Conservation (phyloP, 352 stramenopile genomes). For the Phytopythium ostracodes region DNA sequence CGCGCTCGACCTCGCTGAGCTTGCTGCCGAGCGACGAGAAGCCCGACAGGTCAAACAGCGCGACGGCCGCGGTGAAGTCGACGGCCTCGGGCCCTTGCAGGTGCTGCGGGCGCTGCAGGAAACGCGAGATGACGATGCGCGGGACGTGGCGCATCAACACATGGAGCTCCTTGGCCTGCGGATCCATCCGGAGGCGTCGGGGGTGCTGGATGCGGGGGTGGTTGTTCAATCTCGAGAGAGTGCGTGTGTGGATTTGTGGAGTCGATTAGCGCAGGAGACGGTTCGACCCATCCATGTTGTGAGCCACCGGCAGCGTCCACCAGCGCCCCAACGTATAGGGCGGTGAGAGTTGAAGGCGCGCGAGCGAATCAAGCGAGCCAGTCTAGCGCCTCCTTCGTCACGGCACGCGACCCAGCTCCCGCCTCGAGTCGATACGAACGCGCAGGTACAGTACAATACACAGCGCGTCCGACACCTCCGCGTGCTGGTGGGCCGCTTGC, state of each 20-base stretch:
- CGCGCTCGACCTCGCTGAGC: slow-evolving; percentile 54
- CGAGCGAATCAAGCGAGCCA: too few species aligned
- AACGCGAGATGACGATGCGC: slow-evolving; percentile 67
- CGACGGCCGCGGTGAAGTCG: slow-evolving; percentile 59
- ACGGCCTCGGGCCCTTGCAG: slow-evolving; percentile 42
- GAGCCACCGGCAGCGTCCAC: background rate
- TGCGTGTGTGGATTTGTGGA: too few species aligned
- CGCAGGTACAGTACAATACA: background rate
- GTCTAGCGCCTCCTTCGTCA: background rate
- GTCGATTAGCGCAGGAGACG: background rate
- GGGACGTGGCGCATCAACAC: slow-evolving; percentile 68
- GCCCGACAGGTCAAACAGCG: slow-evolving; percentile 83
- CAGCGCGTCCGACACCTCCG: too few species aligned
- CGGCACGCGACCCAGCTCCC: too few species aligned
- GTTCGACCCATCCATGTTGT: slow-evolving; percentile 3
- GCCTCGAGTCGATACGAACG: too few species aligned
- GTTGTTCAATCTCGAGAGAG: background rate
- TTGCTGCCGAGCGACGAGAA: slow-evolving; percentile 82
- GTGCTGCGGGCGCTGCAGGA: slow-evolving; percentile 37
- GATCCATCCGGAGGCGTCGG: slow-evolving; percentile 26
- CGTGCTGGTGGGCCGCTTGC: background rate
- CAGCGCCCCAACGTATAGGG: too few species aligned
- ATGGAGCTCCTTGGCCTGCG: slow-evolving; percentile 49
- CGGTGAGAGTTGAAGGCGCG: too few species aligned
- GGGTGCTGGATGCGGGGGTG: too few species aligned